These are phyloP conservation scores for Nannizziopsis arthrosporioides DNA, from an alignment of 2,329 filamentous ascomycete genomes.

Conservation along the genomic window DNA sequence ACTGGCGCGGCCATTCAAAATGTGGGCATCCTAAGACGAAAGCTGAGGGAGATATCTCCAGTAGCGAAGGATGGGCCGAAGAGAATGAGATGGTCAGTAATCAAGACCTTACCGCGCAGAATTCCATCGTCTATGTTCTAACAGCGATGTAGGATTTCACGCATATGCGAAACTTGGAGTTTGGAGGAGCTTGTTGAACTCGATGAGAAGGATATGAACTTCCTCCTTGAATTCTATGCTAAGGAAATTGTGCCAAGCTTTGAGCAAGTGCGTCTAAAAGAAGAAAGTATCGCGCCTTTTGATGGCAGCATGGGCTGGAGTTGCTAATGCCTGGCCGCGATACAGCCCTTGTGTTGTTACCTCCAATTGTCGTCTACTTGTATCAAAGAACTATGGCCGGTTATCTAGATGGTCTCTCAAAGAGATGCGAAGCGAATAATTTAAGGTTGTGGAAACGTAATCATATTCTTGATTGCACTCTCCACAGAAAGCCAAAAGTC, in stretches of 20 bases:
- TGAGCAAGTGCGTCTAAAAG: slow-evolving; percentile 15
- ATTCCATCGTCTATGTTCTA: neutral
- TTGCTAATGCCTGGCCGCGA: slow-evolving; percentile 4
- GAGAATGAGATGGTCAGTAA: slow-evolving; percentile 71
- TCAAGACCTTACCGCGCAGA: neutral
- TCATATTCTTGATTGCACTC: too few species aligned
- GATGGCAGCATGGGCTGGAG: slow-evolving; percentile 22
- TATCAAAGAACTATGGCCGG: too few species aligned
- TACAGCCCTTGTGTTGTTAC: neutral
- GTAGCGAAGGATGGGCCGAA: slow-evolving; percentile 62
- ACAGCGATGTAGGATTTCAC: slow-evolving; percentile 55
- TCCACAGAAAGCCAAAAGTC: too few species aligned
- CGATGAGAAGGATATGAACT: slow-evolving; percentile 66
- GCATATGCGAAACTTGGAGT: slow-evolving; percentile 67
- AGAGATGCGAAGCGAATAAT: too few species aligned
- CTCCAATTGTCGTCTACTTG: neutral
- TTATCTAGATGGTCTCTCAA: too few species aligned
- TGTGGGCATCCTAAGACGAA: slow-evolving; percentile 67
- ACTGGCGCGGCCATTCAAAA: slow-evolving; percentile 76
- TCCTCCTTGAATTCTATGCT: slow-evolving; percentile 56
- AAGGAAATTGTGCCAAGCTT: slow-evolving; percentile 17
- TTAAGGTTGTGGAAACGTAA: too few species aligned
- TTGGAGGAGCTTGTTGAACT: slow-evolving; percentile 68
- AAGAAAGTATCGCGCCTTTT: slow-evolving; percentile 14
- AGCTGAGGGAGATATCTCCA: slow-evolving; percentile 66